Conservation (phyloP, 306 rosid genomes). For the Dryas drummondii region DNA sequence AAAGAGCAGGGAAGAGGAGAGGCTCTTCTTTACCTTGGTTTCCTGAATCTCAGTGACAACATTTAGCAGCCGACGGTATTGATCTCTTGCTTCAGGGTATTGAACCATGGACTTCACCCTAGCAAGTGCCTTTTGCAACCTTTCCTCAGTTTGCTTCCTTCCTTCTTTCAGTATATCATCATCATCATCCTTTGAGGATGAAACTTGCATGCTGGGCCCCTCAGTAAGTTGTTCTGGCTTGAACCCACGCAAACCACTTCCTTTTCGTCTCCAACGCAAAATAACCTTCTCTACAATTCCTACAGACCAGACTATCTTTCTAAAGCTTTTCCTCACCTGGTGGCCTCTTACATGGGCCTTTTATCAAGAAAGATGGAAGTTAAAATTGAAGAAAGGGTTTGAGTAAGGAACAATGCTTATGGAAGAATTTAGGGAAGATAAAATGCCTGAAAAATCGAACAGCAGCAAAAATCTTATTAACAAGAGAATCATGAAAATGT, state of each 20-base stretch:
- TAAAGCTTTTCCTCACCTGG: conserved; percentile 72
- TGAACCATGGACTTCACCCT: conserved; percentile 92
- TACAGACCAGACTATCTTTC: conserved; percentile 70
- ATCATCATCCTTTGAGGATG: conserved; percentile 54
- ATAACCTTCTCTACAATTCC: conserved; percentile 86
- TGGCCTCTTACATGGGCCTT: conserved; percentile 94
- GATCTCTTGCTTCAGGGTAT: conserved; percentile 90
- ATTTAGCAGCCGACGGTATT: conserved; percentile 71
- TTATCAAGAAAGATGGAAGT: conserved; percentile 19
- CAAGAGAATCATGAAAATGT: conserved; percentile 2
- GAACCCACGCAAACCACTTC: conserved; percentile 88
- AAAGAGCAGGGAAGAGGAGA: neutral
- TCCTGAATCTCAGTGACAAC: conserved; percentile 62
- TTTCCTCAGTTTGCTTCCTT: conserved; percentile 75
- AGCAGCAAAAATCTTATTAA: neutral
- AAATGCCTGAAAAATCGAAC: neutral
- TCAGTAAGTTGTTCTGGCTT: conserved; percentile 54
- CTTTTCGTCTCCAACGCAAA: conserved; percentile 83
- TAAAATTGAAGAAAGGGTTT: conserved; percentile 15
- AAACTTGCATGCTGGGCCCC: conserved; percentile 38
- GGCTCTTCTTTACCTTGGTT: conserved; percentile 53
- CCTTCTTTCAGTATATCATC: conserved; percentile 71
- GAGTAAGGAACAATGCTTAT: neutral
- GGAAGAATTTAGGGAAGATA: neutral
- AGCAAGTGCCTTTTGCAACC: conserved; percentile 81